These are phyloP conservation scores for Fusarium gaditjirri DNA, from an alignment of 2,329 filamentous ascomycete species.

Conservation along the genomic window DNA sequence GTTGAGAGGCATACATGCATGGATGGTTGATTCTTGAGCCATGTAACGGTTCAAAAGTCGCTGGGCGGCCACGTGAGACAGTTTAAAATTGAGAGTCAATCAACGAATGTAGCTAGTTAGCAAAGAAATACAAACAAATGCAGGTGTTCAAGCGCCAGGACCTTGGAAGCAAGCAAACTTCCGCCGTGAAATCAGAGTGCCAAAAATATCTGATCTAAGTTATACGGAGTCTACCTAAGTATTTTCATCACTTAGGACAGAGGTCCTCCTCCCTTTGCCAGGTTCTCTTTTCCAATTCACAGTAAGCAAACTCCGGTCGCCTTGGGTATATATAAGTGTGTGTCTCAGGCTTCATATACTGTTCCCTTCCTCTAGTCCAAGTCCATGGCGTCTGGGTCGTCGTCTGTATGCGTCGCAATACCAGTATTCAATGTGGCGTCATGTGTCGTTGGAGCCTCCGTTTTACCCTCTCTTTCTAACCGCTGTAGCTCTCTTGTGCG, in stretches of 20 bases:
- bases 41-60: conserved; percentile 2
- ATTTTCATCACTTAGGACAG: too few species aligned
- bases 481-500: conserved; percentile 71
- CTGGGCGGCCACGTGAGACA: conserved; percentile 2
- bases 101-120: conserved; percentile 22
- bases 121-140: conserved; percentile 27
- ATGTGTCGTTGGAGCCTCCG: conserved; percentile 3
- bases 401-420: conserved; percentile 24
- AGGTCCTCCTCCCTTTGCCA: neutral
- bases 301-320: conserved; percentile 40
- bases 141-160: neutral
- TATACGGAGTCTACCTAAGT: too few species aligned
- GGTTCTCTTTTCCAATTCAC: neutral
- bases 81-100: conserved; percentile 30
- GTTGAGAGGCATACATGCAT: neutral
- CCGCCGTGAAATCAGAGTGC: too few species aligned
- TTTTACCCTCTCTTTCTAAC: conserved; percentile 49
- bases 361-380: conserved; percentile 58
- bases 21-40: neutral
- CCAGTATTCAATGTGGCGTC: conserved; percentile 19
- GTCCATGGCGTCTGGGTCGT: conserved; percentile 75
- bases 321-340: conserved; percentile 39
- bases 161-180: too few species aligned
- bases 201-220: too few species aligned
- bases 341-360: neutral